These are phyloP conservation scores for Bertia moriformis DNA, from an alignment of 2,329 filamentous ascomycete species.

Conservation along the genomic window DNA sequence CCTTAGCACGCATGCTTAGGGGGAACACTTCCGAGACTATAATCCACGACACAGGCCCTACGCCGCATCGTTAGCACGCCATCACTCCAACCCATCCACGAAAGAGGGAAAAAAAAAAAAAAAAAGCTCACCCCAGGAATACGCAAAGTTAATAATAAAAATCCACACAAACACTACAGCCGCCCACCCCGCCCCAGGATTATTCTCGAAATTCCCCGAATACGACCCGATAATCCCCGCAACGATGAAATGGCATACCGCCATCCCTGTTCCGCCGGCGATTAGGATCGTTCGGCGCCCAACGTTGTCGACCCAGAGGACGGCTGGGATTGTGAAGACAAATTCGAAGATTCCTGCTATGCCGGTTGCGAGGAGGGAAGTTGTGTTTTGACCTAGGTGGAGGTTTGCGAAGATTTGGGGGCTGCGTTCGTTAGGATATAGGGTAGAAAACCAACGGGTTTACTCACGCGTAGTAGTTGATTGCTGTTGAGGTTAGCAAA, in stretches of 20 bases:
- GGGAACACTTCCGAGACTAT: neutral
- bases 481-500: no score
- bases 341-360: neutral
- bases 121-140: neutral
- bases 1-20: neutral
- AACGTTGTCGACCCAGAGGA: neutral
- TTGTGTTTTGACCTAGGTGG: neutral
- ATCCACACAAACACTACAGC: slow-evolving; percentile 1
- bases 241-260: slow-evolving; percentile 1
- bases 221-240: neutral
- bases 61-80: neutral
- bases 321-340: neutral
- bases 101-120: neutral
- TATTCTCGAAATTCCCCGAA: neutral
- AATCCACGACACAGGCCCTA: neutral
- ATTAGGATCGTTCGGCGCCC: neutral
- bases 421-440: neutral
- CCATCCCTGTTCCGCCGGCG: neutral
- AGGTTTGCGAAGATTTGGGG: neutral
- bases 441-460: no score
- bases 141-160: neutral
- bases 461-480: slow-evolving; percentile 1
- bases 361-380: neutral
- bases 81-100: no score
- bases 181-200: neutral